These are phyloP conservation scores for Euphrasia arctica DNA, from an alignment of 305 asterid genomes.

Conservation along the genomic window DNA sequence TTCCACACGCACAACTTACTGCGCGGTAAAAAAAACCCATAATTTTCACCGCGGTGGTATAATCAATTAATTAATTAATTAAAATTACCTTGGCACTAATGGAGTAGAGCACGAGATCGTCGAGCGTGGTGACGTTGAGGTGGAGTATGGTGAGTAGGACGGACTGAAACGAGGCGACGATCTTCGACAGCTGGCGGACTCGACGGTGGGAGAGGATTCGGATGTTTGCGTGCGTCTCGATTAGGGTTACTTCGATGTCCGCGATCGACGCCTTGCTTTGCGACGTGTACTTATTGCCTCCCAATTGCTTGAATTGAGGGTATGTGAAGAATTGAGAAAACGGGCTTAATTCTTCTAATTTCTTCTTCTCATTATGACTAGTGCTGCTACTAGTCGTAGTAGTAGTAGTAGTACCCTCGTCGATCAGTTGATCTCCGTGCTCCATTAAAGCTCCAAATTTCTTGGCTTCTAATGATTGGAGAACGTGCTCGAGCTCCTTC, in stretches of 20 bases:
- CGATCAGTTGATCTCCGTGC: too few species aligned
- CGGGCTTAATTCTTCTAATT: too few species aligned
- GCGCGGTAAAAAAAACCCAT: background rate
- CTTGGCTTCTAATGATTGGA: conserved; percentile 77
- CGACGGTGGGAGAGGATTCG: conserved; percentile 55
- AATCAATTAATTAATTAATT: too few species aligned
- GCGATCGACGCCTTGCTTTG: conserved; percentile 59
- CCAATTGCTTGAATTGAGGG: conserved; percentile 20
- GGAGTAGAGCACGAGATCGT: conserved; percentile 77
- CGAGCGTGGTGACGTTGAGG: conserved; percentile 73
- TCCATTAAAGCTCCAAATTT: conserved; percentile 22
- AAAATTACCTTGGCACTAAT: conserved; percentile 70
- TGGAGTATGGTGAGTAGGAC: conserved; percentile 62
- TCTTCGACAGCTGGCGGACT: conserved; percentile 59
- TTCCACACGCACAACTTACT: background rate
- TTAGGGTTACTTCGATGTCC: conserved; percentile 73
- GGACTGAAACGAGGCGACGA: conserved; percentile 62
- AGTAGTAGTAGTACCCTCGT: too few species aligned
- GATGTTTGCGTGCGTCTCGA: conserved; percentile 83
- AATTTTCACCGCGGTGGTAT: too few species aligned
- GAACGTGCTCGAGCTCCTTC: conserved; percentile 77
- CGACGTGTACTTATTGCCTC: conserved; percentile 45
- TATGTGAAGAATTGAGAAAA: too few species aligned
- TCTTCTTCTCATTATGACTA: too few species aligned
- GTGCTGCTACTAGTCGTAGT: too few species aligned